Conservation (phyloP, 805 yeast genomes). For the Teunomyces stri region DNA sequence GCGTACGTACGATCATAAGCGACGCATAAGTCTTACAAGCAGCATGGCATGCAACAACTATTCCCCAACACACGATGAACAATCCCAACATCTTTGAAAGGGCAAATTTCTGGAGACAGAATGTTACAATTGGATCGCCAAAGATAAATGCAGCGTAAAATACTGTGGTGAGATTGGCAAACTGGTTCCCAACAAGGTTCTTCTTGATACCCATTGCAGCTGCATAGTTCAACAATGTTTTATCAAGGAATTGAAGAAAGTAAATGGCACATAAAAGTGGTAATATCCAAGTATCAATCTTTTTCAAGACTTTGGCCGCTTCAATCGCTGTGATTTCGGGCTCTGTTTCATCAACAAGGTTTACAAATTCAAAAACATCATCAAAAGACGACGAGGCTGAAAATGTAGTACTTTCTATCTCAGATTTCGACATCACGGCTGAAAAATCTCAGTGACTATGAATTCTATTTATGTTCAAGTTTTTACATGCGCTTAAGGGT, state of each 20-base stretch:
- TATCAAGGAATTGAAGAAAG: constrained; percentile 58
- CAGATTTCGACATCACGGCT: neutral
- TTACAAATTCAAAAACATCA: constrained; percentile 20
- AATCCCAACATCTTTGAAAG: constrained; percentile 49
- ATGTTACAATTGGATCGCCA: constrained; percentile 48
- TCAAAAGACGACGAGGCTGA: constrained; percentile 12
- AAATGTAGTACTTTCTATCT: neutral
- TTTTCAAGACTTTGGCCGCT: constrained; percentile 17
- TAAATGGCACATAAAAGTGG: constrained; percentile 53
- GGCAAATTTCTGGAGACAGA: constrained; percentile 48
- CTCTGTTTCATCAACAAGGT: neutral
- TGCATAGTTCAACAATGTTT: constrained; percentile 57
- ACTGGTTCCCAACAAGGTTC: constrained; percentile 46
- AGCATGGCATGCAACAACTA: constrained; percentile 46
- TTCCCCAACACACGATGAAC: constrained; percentile 54
- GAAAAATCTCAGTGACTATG: neutral
- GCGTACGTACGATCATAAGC: constrained; percentile 52
- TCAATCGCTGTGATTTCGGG: constrained; percentile 3
- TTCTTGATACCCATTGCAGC: constrained; percentile 62
- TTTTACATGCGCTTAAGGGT: constrained; percentile 3
- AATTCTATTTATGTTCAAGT: neutral
- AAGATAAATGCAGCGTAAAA: constrained; percentile 53
- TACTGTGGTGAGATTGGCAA: constrained; percentile 52
- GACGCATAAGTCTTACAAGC: constrained; percentile 52
- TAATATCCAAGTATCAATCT: constrained; percentile 48